These are phyloP conservation scores for Chalara sp. DNA, from an alignment of 2,329 filamentous ascomycete species.

Conservation along the genomic window DNA sequence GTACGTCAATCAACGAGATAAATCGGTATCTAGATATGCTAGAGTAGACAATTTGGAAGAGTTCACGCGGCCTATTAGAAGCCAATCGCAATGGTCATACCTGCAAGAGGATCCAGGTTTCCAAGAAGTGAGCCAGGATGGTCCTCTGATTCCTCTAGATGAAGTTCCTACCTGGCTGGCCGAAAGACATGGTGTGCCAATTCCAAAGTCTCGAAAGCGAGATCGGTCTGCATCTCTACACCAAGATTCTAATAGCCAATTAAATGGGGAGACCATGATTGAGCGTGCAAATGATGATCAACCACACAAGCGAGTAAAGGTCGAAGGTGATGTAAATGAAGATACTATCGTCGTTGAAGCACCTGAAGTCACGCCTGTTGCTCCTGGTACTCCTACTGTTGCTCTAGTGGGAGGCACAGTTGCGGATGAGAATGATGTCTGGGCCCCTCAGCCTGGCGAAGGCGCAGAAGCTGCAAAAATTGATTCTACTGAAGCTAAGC, in stretches of 20 bases:
- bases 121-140: slow-evolving; percentile 14
- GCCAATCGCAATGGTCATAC: slow-evolving; percentile 33
- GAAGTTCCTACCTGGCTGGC: slow-evolving; percentile 19
- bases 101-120: slow-evolving; percentile 40
- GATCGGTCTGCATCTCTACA: slow-evolving; percentile 11
- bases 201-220: slow-evolving; percentile 17
- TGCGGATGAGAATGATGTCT: slow-evolving; percentile 22
- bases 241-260: slow-evolving; percentile 12
- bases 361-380: neutral
- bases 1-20: slow-evolving; percentile 33
- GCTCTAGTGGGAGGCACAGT: slow-evolving; percentile 19
- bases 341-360: neutral
- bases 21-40: slow-evolving; percentile 39
- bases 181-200: slow-evolving; percentile 10
- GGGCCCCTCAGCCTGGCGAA: slow-evolving; percentile 26
- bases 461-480: slow-evolving; percentile 7
- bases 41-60: slow-evolving; percentile 36
- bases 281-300: slow-evolving; percentile 6
- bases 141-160: slow-evolving; percentile 19
- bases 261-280: slow-evolving; percentile 3
- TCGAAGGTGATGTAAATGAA: slow-evolving; percentile 3
- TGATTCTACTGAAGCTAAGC: slow-evolving; percentile 24
- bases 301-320: slow-evolving; percentile 21
- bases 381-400: slow-evolving; percentile 14
- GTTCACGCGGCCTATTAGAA: slow-evolving; percentile 36